Evolutionary conservation across 2,329 filamentous ascomycete genomes (phyloP), one percentile per base, ranked within the genome.

Genomic region (Furcasterigmium furcatum): DNA sequence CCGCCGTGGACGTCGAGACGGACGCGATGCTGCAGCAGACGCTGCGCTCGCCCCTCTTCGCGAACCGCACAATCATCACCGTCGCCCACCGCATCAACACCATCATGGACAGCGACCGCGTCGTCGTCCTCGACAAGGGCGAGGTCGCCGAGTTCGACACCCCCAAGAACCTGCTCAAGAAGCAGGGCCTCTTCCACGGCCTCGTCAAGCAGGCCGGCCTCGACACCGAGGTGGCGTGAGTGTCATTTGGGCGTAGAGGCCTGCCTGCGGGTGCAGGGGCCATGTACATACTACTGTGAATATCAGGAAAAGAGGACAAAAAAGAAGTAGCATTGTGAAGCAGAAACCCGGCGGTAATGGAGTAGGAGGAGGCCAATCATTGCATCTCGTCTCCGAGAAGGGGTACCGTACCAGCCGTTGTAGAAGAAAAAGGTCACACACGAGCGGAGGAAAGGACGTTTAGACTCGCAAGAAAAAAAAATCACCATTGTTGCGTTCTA

Each of bases 51-150:
- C 76, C 80, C 19, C 64, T 85, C 14, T 99, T 99, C 71, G 79
- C 85, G 50, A 90, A 96, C 67, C 84, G 90, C 44, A 99, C 94
- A 30, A 97, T 99, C 66, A 95, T 99, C 66, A 99, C 94, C 1
- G 96, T 99, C 59, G 94, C 94, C 21, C 94, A 99, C 72, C 85
- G 94, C 45, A 95, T 99, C 72, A 97, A 97, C 71, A 99, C 94
- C 10, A 97, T 99, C 58, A 78, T 99, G 24, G 83, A 87, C 64
- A 82, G 78, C 50, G 92, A 99, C 70, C 83, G 91, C 42, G 94
- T 99, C 51, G 85, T 99, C 29, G 94, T 99, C 41, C 80, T 99
- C 6, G 91, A 97, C 62, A 87, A 87, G 66, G 94, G 94, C 36
- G 81, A 84, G 58, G 91, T 99, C 35, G 87, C 85, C 41, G 94